Percentiles rank a stretch among this genome's conserved stretches.
Evolutionary conservation across 2,329 filamentous ascomycete genomes (phyloP).

Genomic region (Ophiostoma ips): DNA sequence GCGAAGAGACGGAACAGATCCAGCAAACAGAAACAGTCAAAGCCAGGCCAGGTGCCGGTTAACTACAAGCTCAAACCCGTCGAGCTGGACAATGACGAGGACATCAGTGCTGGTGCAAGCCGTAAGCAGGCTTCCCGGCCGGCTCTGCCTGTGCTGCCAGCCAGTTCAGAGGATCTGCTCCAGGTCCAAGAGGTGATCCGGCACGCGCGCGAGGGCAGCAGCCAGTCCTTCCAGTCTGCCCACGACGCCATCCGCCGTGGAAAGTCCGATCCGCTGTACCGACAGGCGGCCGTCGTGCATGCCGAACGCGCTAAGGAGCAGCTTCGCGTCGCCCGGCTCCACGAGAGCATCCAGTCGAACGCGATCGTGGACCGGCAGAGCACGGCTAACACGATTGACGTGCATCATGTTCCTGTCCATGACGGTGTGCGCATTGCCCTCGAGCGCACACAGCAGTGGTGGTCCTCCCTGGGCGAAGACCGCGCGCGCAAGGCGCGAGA

Average conservation of each 20-base stretch:
- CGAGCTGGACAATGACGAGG: constrained; percentile 20
- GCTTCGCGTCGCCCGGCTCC: constrained; percentile 39
- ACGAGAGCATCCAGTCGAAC: constrained; percentile 56
- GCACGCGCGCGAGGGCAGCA: constrained; percentile 3
- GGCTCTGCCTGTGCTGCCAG: not conserved
- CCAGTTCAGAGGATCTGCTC: not conserved
- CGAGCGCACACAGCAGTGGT: constrained; percentile 58
- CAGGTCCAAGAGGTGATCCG: not conserved
- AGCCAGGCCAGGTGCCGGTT: constrained; percentile 20
- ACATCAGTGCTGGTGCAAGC: not conserved
- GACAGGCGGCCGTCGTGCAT: constrained; percentile 65
- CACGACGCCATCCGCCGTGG: constrained; percentile 30
- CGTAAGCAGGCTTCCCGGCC: not conserved
- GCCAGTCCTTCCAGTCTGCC: constrained; percentile 24
- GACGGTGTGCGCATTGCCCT: constrained; percentile 70
- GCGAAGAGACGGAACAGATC: not conserved
- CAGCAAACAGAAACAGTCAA: constrained; percentile 18
- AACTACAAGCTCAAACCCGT: constrained; percentile 26
- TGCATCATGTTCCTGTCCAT: constrained; percentile 71
- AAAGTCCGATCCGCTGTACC: constrained; percentile 59
- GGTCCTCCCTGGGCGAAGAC: constrained; percentile 55
- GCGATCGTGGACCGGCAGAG: constrained; percentile 56
- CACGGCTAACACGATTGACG: constrained; percentile 55
- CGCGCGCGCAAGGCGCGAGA: constrained; percentile 35
- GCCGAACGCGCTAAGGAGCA: constrained; percentile 54